phyloP scores from a whole-genome alignment of 345 rosid genomes.

The Lepidium aucheri region DNA sequence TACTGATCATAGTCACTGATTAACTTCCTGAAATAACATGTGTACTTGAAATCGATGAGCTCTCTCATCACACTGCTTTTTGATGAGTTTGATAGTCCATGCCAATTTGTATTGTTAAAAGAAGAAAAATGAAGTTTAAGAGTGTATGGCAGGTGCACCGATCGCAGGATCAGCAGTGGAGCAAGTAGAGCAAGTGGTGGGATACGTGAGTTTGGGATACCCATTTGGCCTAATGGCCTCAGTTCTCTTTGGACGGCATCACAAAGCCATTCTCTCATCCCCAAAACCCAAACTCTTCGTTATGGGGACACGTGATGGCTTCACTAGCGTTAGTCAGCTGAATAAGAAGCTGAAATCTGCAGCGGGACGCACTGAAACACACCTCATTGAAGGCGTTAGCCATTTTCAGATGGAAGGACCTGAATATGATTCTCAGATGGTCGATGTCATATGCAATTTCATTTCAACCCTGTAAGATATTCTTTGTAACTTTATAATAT shows the following conservation, averaged over 20 bases:
- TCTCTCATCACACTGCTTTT: neutral
- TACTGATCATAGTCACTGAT: neutral
- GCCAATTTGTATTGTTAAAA: too few species aligned
- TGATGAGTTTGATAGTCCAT: neutral
- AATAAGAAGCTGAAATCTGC: constrained; percentile 69
- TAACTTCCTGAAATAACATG: neutral
- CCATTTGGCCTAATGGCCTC: constrained; percentile 85
- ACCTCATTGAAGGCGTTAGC: constrained; percentile 76
- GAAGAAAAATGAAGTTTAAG: neutral
- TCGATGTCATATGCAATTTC: constrained; percentile 47
- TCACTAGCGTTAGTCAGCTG: constrained; percentile 83
- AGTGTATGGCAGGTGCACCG: constrained; percentile 68
- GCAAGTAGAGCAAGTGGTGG: constrained; percentile 63
- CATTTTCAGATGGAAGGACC: constrained; percentile 98
- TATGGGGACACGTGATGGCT: constrained; percentile 93
- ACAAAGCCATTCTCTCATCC: constrained; percentile 65
- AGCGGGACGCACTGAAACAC: constrained; percentile 53
- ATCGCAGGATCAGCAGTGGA: constrained; percentile 92
- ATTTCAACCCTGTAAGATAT: constrained; percentile 39
- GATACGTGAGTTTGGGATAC: constrained; percentile 79
- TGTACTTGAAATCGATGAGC: neutral
- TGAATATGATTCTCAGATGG: constrained; percentile 74
- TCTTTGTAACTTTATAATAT: constrained; percentile 35
- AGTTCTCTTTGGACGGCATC: constrained; percentile 77
- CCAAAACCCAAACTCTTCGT: constrained; percentile 82